Conservation (phyloP, 495 filamentous ascomycete genomes). For the Xylaria flabelliformis region DNA sequence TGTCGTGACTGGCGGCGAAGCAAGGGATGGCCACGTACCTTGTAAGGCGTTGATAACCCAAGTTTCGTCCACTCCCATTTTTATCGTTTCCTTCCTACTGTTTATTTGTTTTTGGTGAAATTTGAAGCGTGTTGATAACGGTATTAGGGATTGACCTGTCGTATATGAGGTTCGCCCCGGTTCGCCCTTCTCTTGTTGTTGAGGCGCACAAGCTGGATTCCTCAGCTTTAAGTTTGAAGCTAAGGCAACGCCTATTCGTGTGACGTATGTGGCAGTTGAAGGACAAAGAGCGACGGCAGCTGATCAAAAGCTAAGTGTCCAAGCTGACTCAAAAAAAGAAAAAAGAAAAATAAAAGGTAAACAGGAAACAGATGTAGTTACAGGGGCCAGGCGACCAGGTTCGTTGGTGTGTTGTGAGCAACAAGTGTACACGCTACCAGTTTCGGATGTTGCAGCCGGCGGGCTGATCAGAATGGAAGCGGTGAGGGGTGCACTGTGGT, state of each 20-base stretch:
- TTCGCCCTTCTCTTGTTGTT: background rate
- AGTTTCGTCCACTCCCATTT: conserved; percentile 35
- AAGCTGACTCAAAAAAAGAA: background rate
- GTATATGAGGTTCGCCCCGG: background rate
- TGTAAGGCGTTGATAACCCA: conserved; percentile 36
- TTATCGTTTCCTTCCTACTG: background rate
- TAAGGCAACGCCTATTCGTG: background rate
- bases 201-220: background rate
- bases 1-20: background rate
- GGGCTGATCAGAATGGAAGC: conserved; percentile 2
- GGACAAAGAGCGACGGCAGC: conserved; percentile 8
- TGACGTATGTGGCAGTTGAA: background rate
- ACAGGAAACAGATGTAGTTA: conserved; percentile 4
- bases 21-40: conserved; percentile 29
- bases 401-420: conserved; percentile 7
- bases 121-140: background rate
- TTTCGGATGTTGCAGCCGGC: conserved; percentile 12
- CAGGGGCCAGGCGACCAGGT: background rate
- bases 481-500: conserved; percentile 6
- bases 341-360: background rate
- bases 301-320: background rate
- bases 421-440: conserved; percentile 8
- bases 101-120: background rate
- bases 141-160: background rate
- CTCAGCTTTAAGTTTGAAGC: background rate